Conservation (phyloP, 2,329 filamentous ascomycete species). For the Fusarium multiceps region DNA sequence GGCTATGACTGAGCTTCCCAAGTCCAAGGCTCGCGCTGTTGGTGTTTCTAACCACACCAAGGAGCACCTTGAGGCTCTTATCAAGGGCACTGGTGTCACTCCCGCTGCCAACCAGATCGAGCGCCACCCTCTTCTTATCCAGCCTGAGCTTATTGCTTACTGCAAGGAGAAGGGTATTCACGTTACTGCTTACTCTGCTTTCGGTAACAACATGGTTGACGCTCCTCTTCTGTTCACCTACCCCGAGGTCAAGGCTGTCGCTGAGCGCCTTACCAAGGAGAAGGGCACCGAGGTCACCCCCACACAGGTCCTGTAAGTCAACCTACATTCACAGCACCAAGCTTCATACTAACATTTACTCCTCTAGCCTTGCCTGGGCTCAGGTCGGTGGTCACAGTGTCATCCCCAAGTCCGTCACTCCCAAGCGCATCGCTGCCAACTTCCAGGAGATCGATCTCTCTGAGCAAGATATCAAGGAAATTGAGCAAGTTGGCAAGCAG, state of each 20-base stretch:
- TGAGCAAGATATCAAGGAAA: slow-evolving; percentile 49
- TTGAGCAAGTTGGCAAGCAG: slow-evolving; percentile 15
- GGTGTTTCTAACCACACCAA: slow-evolving; percentile 85
- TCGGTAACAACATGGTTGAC: slow-evolving; percentile 57
- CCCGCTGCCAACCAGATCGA: slow-evolving; percentile 85
- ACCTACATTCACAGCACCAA: accelerated
- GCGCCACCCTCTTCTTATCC: slow-evolving; percentile 79
- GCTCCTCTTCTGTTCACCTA: slow-evolving; percentile 65
- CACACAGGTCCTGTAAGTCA: slow-evolving; percentile 52
- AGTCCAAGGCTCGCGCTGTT: slow-evolving; percentile 70
- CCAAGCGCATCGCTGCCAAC: slow-evolving; percentile 73
- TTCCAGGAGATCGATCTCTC: slow-evolving; percentile 72
- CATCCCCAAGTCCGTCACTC: slow-evolving; percentile 78
- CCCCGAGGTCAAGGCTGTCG: slow-evolving; percentile 63
- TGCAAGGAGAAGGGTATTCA: slow-evolving; percentile 67
- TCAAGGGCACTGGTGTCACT: slow-evolving; percentile 66
- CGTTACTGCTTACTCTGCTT: slow-evolving; percentile 64
- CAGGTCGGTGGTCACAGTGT: slow-evolving; percentile 71
- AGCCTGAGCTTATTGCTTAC: slow-evolving; percentile 67
- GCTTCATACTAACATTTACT: neutral
- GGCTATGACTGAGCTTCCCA: slow-evolving; percentile 16
- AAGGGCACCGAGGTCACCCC: slow-evolving; percentile 51
- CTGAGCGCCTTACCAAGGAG: slow-evolving; percentile 54
- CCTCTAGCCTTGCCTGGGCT: slow-evolving; percentile 59
- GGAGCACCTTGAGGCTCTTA: slow-evolving; percentile 60